Conservation (phyloP, 768 basidiomycete species). For the Polyporus arcularius region DNA sequence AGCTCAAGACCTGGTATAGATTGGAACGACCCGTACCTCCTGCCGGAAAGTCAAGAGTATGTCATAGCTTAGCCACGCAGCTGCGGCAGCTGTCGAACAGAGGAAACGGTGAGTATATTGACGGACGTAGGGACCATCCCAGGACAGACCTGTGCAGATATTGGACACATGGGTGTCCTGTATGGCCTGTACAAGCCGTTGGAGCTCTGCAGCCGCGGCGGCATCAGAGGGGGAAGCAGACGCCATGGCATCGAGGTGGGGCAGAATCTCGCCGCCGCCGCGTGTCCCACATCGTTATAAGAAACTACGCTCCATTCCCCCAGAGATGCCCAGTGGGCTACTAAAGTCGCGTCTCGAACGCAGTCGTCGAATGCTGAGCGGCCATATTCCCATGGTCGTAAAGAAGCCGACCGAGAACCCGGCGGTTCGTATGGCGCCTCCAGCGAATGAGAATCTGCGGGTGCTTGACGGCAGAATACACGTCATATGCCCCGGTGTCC, state of each 20-base stretch:
- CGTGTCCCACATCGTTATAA: background rate
- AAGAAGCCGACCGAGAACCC: background rate
- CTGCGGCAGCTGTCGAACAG: background rate
- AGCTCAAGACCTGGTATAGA: too few species aligned
- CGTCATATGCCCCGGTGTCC: too few species aligned
- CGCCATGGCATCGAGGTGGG: background rate
- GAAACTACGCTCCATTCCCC: background rate
- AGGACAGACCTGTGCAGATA: conserved; percentile 6
- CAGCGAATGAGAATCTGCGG: background rate
- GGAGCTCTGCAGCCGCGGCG: background rate
- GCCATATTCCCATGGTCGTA: background rate
- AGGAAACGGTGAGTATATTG: background rate
- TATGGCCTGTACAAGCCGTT: conserved; percentile 6
- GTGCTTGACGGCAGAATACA: too few species aligned
- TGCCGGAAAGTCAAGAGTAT: conserved; percentile 5
- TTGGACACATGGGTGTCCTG: conserved; percentile 4
- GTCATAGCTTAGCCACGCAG: conserved; percentile 10
- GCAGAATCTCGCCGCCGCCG: too few species aligned
- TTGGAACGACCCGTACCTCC: background rate
- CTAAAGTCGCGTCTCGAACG: background rate
- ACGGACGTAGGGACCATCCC: background rate
- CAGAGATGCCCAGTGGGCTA: too few species aligned
- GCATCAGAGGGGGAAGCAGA: background rate
- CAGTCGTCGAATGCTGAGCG: background rate
- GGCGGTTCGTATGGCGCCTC: background rate